Percentiles rank a stretch among this genome's conserved stretches.
Evolutionary conservation across 441 rosid species (phyloP).

Genomic region (Brassica hybrid): DNA sequence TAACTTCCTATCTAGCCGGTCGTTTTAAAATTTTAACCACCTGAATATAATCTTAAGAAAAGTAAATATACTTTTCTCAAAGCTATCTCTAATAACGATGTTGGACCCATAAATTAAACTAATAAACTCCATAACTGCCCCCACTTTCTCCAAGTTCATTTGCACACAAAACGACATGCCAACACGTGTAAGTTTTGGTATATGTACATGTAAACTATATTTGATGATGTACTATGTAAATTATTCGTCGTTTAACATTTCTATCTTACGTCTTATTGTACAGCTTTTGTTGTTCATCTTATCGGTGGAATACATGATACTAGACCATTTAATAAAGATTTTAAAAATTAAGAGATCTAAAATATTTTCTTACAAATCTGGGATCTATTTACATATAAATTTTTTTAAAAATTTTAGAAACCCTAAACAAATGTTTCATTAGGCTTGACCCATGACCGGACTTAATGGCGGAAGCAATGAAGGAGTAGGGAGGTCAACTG

Average conservation of each 20-base stretch:
- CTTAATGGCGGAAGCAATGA: too few relatives aligned
- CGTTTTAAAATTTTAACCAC: background rate
- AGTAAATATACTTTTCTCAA: background rate
- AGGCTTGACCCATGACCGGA: too few relatives aligned
- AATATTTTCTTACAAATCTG: too few relatives aligned
- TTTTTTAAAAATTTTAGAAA: too few relatives aligned
- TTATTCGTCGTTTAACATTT: background rate
- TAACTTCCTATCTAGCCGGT: slow-evolving; percentile 17
- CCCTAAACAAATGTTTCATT: too few relatives aligned
- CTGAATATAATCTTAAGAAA: slow-evolving; percentile 12
- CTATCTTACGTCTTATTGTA: background rate
- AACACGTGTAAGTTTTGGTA: background rate
- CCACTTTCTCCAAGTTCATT: slow-evolving; percentile 35
- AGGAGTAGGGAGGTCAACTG: too few relatives aligned
- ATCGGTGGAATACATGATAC: too few relatives aligned
- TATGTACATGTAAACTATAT: background rate
- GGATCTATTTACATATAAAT: too few relatives aligned
- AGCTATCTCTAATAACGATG: slow-evolving; percentile 19
- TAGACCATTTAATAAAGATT: too few relatives aligned
- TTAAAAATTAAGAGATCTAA: too few relatives aligned
- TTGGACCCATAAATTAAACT: slow-evolving; percentile 28
- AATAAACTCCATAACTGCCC: slow-evolving; percentile 29
- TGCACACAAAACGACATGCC: slow-evolving; percentile 33
- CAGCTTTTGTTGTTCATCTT: too few relatives aligned
- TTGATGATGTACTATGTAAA: background rate